Evolutionary conservation across 2,329 filamentous ascomycete species (phyloP).

Genomic region (Verticillium nonalfalfae): DNA sequence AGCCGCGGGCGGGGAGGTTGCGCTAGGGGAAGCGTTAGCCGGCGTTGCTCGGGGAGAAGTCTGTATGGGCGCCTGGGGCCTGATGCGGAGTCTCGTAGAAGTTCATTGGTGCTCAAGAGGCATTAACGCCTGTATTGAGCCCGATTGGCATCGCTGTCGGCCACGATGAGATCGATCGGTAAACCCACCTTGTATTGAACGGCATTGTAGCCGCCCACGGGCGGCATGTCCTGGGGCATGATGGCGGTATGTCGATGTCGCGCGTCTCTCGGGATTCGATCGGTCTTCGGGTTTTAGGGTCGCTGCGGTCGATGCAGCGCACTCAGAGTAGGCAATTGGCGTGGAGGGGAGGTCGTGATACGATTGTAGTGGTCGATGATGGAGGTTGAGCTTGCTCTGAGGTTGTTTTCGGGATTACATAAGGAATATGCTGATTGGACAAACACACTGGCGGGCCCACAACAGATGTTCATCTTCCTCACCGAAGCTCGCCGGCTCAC

Average conservation of each 20-base stretch:
- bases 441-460: neutral
- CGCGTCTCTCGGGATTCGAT: neutral
- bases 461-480: neutral
- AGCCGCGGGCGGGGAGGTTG: slow-evolving; percentile 86
- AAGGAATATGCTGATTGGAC: neutral
- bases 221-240: slow-evolving; percentile 98
- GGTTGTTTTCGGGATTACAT: slow-evolving; percentile 4
- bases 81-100: neutral
- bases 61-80: neutral
- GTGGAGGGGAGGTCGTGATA: slow-evolving; percentile 2
- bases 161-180: neutral
- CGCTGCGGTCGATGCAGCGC: neutral
- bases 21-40: slow-evolving; percentile 47
- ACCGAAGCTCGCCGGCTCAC: slow-evolving; percentile 2
- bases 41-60: neutral
- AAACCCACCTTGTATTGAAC: slow-evolving; percentile 87
- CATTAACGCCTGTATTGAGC: neutral
- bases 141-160: neutral
- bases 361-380: slow-evolving; percentile 4
- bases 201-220: slow-evolving; percentile 85
- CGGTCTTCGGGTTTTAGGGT: neutral
- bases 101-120: neutral
- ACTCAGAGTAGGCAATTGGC: neutral
- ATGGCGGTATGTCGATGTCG: neutral
- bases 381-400: slow-evolving; percentile 8